Evolutionary conservation across 345 rosid species (phyloP).

Genomic region (Atalantia buxifolia): DNA sequence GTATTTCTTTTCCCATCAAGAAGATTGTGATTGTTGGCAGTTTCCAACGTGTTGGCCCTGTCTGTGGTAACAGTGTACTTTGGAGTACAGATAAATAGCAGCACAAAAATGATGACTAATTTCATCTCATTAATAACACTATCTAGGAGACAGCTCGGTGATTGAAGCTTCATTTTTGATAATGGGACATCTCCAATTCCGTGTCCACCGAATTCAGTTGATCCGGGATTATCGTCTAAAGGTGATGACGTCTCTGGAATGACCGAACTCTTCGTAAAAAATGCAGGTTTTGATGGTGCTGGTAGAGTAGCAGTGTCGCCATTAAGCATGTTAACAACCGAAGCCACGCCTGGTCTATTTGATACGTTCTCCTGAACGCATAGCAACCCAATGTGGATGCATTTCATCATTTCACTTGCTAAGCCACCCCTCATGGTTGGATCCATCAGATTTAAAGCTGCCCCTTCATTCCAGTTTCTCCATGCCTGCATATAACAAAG

Average conservation of each 20-base stretch:
- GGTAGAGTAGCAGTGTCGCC: constrained; percentile 26
- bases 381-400: constrained; percentile 37
- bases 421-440: constrained; percentile 12
- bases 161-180: constrained; percentile 25
- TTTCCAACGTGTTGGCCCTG: no score
- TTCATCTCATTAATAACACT: not conserved
- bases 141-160: constrained; percentile 19
- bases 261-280: constrained; percentile 1
- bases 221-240: not conserved
- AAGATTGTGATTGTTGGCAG: no score
- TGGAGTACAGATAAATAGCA: no score
- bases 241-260: constrained; percentile 14
- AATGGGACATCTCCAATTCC: not conserved
- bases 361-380: constrained; percentile 40
- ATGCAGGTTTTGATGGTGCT: constrained; percentile 28
- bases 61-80: no score
- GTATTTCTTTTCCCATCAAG: no score
- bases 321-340: constrained; percentile 31
- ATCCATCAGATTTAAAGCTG: constrained; percentile 17
- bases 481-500: constrained; percentile 32
- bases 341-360: constrained; percentile 30
- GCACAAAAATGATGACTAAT: no score
- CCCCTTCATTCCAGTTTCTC: constrained; percentile 39
- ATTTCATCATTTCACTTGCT: constrained; percentile 27
- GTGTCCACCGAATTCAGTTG: not conserved